Evolutionary conservation across 2,329 filamentous ascomycete genomes (phyloP).

Genomic region (Elsinoe ampelina): DNA sequence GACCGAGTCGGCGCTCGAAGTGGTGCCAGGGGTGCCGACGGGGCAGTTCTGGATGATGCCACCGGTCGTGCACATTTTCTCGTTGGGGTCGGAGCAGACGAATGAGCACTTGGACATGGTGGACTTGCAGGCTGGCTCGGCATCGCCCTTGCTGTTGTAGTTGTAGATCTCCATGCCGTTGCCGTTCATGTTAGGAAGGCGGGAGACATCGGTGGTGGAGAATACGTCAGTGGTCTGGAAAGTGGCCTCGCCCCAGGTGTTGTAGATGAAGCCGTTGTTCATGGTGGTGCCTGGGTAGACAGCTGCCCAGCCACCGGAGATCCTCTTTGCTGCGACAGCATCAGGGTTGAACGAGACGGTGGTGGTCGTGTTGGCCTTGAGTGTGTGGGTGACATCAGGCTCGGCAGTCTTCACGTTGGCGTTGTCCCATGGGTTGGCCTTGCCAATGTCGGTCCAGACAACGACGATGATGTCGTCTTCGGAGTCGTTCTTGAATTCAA

Average conservation of each 20-base stretch:
- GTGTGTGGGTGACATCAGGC: slow-evolving; percentile 16
- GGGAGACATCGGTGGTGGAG: slow-evolving; percentile 17
- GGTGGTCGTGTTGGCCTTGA: slow-evolving; percentile 13
- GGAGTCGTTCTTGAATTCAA: slow-evolving; percentile 18
- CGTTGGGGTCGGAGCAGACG: not conserved
- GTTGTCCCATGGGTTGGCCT: slow-evolving; percentile 14
- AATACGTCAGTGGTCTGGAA: slow-evolving; percentile 13
- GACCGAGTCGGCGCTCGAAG: not conserved
- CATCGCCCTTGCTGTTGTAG: slow-evolving; percentile 7
- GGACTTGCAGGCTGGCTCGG: not conserved
- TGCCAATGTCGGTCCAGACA: slow-evolving; percentile 13
- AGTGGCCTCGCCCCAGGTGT: slow-evolving; percentile 18
- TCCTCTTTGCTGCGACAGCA: not conserved
- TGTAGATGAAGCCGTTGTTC: slow-evolving; percentile 16
- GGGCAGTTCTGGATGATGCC: slow-evolving; percentile 3
- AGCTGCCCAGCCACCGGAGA: slow-evolving; percentile 17
- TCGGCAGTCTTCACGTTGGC: slow-evolving; percentile 11
- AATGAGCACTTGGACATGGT: slow-evolving; percentile 6
- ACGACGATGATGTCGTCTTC: slow-evolving; percentile 17
- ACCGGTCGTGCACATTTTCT: not conserved
- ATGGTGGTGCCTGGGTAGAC: slow-evolving; percentile 16
- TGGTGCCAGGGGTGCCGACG: slow-evolving; percentile 9
- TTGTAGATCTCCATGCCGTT: slow-evolving; percentile 13
- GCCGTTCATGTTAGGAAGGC: slow-evolving; percentile 17
- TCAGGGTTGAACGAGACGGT: slow-evolving; percentile 15